Evolutionary conservation across 345 rosid species (phyloP), one percentile per base, ranked within the genome.

Genomic region (Acer campestre): DNA sequence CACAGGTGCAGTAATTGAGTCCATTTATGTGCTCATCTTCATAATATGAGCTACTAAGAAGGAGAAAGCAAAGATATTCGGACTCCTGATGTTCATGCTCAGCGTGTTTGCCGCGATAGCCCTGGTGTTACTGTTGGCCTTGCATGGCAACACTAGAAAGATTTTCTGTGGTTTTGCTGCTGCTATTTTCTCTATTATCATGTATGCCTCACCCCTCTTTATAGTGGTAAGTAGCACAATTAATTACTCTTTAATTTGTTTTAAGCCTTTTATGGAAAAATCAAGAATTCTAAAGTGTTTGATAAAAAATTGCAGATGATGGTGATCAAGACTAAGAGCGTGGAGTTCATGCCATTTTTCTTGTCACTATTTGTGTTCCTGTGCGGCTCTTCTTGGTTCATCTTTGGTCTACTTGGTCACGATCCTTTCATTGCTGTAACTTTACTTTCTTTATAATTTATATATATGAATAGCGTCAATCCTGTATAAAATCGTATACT

Each of bases 281-380:
- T 61, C 38, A 35, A 35, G 38, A 35, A 35, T 38, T 42, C 16
- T 64, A 1, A 42, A 16, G 18, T 31, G 55, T 27, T 10, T 13
- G 13, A 22, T 6, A 4, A 42, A 42, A 8, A 42, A 42, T 9
- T 42, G 78, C 91, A 96, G 99, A 91, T 97, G 76, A 23, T 84
- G 86, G 99, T 96, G 86, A 80, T 92, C 61, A 91, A 88, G 78
- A 96, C 97, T 0, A 89, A 90, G 85, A 92, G 97, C 65, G 98
- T 96, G 80, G 99, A 96, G 88, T 96, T 31, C 83, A 94, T 96
- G 99, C 97, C 99, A 44, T 96, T 94, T 83, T 94, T 96, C 83
- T 76, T 96, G 75, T 96, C 99, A 62, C 87, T 96, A 49, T 94
- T 94, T 63, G 97, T 89, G 9, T 96, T 96, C 88, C 80, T 96